Base-by-base conservation (phyloP, 169 alveolate genomes). In the Nephromyces sp. region DNA sequence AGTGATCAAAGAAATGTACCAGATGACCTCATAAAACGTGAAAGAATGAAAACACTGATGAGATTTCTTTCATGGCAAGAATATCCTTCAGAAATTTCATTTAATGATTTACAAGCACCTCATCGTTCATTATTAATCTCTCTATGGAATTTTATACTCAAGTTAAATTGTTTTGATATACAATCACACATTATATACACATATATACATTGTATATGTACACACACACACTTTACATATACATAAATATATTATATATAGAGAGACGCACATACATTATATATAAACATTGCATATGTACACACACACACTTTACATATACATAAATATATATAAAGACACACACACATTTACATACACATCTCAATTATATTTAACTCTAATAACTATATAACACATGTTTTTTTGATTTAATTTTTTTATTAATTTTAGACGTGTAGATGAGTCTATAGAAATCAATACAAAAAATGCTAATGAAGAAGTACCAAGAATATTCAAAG, bases 401-500 rank as follows among this genome's bases (percentile, higher is more conserved):
- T n/a, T 43, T 15, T 43, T 43, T 43, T 43, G n/a, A 43, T 43
- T 43, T 43, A n/a, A 43, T 43, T 43, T 43, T n/a, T n/a, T 43
- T 15, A 43, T 15, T 43, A 43, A 15, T 43, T 43, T 43, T n/a
- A 43, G 57, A 43, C 15, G 57, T 15, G 57, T 43, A n/a, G 80
- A 74, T 32, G 74, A 74, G 52, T 35, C 69, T 34, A 71, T 74
- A 24, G 35, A 65, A 27, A 64, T 74, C 32, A 66, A 69, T 6
- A 52, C 74, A 6, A 71, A 74, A 65, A 74, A 74, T 25, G 80
- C 70, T 3, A 74, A 74, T 53, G 80, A 74, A 15, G 80, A 74
- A 52, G 80, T 74, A 6, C 80, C 80, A 6, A 24, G 71, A 4
- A 69, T 74, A 6, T 74, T 74, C 80, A 74, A 74, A 21, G 80